These are phyloP conservation scores for Dioszegia hungarica DNA, from an alignment of 768 basidiomycete species.

Conservation along the genomic window DNA sequence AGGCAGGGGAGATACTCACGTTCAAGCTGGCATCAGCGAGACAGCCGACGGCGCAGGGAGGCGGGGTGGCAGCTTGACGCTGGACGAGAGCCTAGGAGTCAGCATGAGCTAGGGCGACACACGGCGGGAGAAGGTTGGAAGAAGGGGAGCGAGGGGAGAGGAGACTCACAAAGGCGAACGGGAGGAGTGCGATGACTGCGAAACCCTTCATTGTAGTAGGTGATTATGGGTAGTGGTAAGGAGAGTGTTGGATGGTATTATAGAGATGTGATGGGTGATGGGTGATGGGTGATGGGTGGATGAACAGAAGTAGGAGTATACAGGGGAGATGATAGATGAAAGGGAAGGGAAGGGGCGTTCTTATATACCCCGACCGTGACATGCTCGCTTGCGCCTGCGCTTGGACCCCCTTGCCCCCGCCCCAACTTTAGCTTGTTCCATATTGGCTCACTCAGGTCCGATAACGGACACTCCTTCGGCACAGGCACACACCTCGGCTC, in stretches of 20 bases:
- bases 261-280: not conserved
- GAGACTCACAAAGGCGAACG: not conserved
- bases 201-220: not conserved
- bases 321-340: too few species aligned
- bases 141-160: not conserved
- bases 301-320: not conserved
- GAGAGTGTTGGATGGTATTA: not conserved
- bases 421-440: too few species aligned
- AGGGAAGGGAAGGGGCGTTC: not conserved
- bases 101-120: not conserved
- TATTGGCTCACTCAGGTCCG: too few species aligned
- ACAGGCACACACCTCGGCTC: too few species aligned
- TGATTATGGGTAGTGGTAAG: not conserved
- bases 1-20: not conserved
- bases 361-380: too few species aligned
- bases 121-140: not conserved
- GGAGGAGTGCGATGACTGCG: constrained; percentile 3
- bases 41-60: constrained; percentile 4
- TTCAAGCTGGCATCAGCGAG: constrained; percentile 6
- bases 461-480: too few species aligned
- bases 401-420: too few species aligned
- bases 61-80: constrained; percentile 1
- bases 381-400: too few species aligned
- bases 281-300: not conserved
- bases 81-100: not conserved